Evolutionary conservation across 163 green algal species (phyloP).

Genomic region (Picocystis sp.): DNA sequence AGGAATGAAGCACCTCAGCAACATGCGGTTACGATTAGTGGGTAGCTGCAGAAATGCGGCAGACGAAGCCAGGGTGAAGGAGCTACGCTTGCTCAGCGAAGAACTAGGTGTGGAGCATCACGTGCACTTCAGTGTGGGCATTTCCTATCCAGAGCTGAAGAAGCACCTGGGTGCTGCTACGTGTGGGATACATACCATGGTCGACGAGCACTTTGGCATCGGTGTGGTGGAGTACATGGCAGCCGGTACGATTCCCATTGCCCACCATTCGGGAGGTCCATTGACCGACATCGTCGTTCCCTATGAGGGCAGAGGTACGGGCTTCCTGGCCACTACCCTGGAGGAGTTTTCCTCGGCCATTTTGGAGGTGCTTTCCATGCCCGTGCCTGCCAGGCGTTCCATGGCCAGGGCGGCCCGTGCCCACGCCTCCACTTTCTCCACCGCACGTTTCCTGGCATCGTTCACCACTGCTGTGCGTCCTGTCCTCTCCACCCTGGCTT

Average conservation of each 20-base stretch:
- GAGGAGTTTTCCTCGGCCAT: conserved; percentile 65
- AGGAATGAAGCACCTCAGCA: conserved; percentile 1
- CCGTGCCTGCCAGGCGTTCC: neutral
- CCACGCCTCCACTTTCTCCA: conserved; percentile 2
- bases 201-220: conserved; percentile 98
- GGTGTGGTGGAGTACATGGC: conserved; percentile 98
- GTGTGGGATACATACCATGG: conserved; percentile 87
- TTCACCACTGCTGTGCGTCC: neutral
- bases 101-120: conserved; percentile 14
- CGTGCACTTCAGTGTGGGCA: conserved; percentile 55
- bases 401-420: conserved; percentile 3
- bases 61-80: conserved; percentile 40
- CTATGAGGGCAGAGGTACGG: neutral
- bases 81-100: conserved; percentile 21
- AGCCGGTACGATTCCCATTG: conserved; percentile 71
- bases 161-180: conserved; percentile 56
- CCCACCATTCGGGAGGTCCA: conserved; percentile 68
- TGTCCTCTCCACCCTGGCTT: too few species aligned
- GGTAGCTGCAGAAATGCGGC: conserved; percentile 54
- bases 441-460: conserved; percentile 1
- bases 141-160: conserved; percentile 44
- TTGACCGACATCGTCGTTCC: conserved; percentile 60
- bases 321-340: conserved; percentile 35
- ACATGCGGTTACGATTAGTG: conserved; percentile 55
- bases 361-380: conserved; percentile 21